Conservation (phyloP, 2,329 filamentous ascomycete genomes). For the Blumeria hordei region DNA sequence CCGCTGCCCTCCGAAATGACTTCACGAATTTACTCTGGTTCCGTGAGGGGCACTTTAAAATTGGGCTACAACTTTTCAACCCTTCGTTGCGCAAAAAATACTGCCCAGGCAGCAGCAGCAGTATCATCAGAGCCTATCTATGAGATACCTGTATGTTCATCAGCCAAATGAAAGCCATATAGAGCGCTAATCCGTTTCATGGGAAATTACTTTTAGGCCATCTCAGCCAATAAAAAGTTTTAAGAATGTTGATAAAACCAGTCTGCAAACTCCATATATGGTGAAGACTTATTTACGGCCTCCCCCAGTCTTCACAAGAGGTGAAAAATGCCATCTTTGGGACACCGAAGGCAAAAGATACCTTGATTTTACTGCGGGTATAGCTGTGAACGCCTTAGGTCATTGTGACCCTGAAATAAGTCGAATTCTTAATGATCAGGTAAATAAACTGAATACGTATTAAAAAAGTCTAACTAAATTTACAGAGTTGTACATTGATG, state of each 20-base stretch:
- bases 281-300: conserved; percentile 86
- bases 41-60: too few relatives aligned
- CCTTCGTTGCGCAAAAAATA: too few relatives aligned
- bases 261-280: conserved; percentile 58
- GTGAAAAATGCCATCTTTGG: conserved; percentile 69
- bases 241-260: not conserved
- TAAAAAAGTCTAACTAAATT: not conserved
- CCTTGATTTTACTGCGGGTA: conserved; percentile 85
- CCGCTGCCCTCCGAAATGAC: too few relatives aligned
- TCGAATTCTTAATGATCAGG: conserved; percentile 55
- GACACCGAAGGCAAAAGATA: conserved; percentile 77
- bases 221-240: too few relatives aligned
- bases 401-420: conserved; percentile 67
- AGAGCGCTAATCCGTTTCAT: too few relatives aligned
- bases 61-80: too few relatives aligned
- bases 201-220: too few relatives aligned
- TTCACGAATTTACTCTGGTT: too few relatives aligned
- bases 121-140: too few relatives aligned
- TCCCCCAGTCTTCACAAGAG: conserved; percentile 69
- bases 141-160: too few relatives aligned
- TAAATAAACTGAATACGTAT: conserved; percentile 14
- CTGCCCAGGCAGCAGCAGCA: too few relatives aligned
- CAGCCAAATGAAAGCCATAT: too few relatives aligned
- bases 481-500: conserved; percentile 45
- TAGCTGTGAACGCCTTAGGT: conserved; percentile 81